phyloP scores from a whole-genome alignment of 768 basidiomycete genomes.

The Cantharellus cinnabarinus region DNA sequence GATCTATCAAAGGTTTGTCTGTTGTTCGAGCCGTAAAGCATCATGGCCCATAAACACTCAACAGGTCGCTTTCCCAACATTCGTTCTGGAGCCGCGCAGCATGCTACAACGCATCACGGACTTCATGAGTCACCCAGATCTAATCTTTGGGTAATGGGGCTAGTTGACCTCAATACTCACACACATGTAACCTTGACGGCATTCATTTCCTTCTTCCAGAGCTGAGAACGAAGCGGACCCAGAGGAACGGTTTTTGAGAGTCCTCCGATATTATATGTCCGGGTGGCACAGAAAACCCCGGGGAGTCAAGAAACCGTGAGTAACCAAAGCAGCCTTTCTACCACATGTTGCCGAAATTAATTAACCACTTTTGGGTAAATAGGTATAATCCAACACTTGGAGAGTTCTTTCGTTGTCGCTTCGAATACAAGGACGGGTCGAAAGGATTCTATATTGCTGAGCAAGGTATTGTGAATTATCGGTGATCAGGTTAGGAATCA shows the following conservation, averaged over 20 bases:
- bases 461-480: conserved; percentile 37
- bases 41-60: background rate
- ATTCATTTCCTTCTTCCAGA: conserved; percentile 21
- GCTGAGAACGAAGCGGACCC: conserved; percentile 62
- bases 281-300: conserved; percentile 99
- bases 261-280: conserved; percentile 88
- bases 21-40: background rate
- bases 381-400: conserved; percentile 95
- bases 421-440: conserved; percentile 80
- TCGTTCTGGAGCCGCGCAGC: conserved; percentile 90
- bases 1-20: conserved; percentile 78
- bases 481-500: background rate
- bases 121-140: conserved; percentile 97
- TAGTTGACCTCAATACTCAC: background rate
- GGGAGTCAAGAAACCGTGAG: conserved; percentile 97
- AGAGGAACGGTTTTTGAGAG: conserved; percentile 78
- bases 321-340: conserved; percentile 4
- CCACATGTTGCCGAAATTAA: background rate
- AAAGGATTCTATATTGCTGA: conserved; percentile 92
- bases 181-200: background rate
- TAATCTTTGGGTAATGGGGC: conserved; percentile 68
- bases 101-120: conserved; percentile 98
- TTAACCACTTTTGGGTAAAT: background rate
- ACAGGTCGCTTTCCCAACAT: conserved; percentile 20
- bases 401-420: conserved; percentile 93